A percentile compares a stretch with the other conserved stretches of the same genome.
Conservation (phyloP, 1,139 yeast genomes). For the Scheffersomyces segobiensis region DNA sequence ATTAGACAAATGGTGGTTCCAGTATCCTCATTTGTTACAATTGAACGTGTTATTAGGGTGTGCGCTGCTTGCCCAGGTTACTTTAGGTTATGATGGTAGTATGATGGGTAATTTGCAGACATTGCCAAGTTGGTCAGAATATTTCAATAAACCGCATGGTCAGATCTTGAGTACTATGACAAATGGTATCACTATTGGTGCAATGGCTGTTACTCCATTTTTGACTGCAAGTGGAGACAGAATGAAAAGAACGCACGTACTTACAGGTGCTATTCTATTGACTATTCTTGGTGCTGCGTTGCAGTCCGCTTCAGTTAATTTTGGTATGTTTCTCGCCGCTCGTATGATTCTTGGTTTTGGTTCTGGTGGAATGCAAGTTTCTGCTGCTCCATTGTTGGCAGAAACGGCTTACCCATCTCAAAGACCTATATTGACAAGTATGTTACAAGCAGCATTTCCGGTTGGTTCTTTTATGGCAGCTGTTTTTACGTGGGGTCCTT, state of each 20-base stretch:
- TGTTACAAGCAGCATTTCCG: conserved; percentile 13
- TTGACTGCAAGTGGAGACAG: neutral
- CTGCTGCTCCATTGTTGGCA: conserved; percentile 43
- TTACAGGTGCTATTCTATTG: conserved; percentile 11
- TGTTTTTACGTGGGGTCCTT: conserved; percentile 19
- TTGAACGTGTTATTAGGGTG: conserved; percentile 3
- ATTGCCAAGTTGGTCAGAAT: conserved; percentile 10
- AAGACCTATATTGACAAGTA: conserved; percentile 20
- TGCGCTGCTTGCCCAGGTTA: conserved; percentile 2
- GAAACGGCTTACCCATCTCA: conserved; percentile 31
- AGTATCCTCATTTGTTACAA: conserved; percentile 1
- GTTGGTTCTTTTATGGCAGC: conserved; percentile 28
- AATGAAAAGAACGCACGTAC: conserved; percentile 5
- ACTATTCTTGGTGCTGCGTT: conserved; percentile 44
- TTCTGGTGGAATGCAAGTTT: conserved; percentile 19
- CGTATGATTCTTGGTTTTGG: conserved; percentile 52
- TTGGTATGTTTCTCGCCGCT: conserved; percentile 46
- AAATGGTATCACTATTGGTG: conserved; percentile 16
- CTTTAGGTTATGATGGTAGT: conserved; percentile 15
- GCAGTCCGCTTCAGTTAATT: conserved; percentile 28
- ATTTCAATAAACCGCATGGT: conserved; percentile 14
- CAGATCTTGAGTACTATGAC: conserved; percentile 15
- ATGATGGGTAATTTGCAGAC: conserved; percentile 17
- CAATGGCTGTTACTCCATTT: neutral
- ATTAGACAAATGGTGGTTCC: conserved; percentile 4